Evolutionary conservation across 176 grass and related monocot species (phyloP).

Genomic region (Otatea glauca): DNA sequence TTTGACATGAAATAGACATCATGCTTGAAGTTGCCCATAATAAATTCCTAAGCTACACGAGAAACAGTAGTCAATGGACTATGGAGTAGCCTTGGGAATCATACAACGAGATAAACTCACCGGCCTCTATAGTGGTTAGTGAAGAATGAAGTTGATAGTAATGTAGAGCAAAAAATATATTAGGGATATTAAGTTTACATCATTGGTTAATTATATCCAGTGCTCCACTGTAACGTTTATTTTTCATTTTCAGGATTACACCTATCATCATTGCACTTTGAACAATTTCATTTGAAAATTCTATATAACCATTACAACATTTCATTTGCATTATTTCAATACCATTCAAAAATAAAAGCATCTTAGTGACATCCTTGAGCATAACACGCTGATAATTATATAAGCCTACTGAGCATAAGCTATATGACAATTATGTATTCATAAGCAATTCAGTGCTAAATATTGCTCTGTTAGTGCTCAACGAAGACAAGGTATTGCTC

Average conservation of each 20-base stretch:
- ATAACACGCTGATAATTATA: too few species aligned
- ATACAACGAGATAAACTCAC: constrained; percentile 19
- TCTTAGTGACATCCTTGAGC: not conserved
- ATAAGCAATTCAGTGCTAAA: too few species aligned
- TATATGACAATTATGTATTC: too few species aligned
- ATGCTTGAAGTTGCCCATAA: too few species aligned
- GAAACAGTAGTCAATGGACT: constrained; percentile 38
- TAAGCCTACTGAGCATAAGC: too few species aligned
- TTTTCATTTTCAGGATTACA: constrained; percentile 15
- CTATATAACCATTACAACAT: constrained; percentile 8
- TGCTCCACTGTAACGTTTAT: not conserved
- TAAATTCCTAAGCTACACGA: constrained; percentile 79
- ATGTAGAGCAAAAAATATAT: not conserved
- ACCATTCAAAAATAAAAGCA: not conserved
- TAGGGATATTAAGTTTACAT: constrained; percentile 8
- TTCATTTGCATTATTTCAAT: constrained; percentile 11
- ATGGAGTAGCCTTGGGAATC: constrained; percentile 5
- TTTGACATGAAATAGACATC: constrained; percentile 95
- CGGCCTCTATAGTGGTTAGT: not conserved
- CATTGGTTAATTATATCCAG: not conserved
- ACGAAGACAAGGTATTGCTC: too few species aligned
- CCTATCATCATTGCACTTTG: not conserved
- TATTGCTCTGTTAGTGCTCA: too few species aligned
- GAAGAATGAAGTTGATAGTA: constrained; percentile 26
- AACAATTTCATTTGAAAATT: constrained; percentile 6